Base-by-base conservation (phyloP, 2,329 filamentous ascomycete species). In the Pleoardoris graminearum region DNA sequence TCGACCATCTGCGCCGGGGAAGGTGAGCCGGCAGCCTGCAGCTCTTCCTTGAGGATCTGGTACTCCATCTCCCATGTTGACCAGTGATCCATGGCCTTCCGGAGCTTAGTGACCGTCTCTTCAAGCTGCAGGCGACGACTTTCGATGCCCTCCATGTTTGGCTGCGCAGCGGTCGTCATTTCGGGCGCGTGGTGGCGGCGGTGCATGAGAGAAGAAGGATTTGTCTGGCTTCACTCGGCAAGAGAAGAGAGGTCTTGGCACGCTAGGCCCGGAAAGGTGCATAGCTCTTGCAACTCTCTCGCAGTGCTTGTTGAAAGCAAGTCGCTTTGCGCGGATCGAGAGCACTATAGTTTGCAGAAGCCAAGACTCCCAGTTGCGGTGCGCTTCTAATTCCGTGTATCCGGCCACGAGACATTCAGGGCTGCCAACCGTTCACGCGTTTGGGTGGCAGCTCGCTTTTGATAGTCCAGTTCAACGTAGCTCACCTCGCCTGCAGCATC, bases 21-120 rank as follows among this genome's bases (percentile, higher is more conserved):
- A 6, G 69, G 61, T 29, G 61, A 57, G n/a, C 54, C 46, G 43
- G 60, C 67, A 43, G 43, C 78, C 47, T 84, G 75, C 25, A 97
- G 82, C 65, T 95, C 90, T 70, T 95, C 90, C 69, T 89, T 91
- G 56, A 97, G 80, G 21, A 87, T 85, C 69, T 96, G 90, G 73
- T 97, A 97, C 71, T 97, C 93, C 42, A 89, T 85, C 70, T 96
- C 92, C 84, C 90, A 95, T 49, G 86, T 87, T 59, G 90, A 88
- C 93, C 93, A 99, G 76, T 96, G 88, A 57, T 86, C 85, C 48
- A 97, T 80, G 6, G 89, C 86, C 65, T 88, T 85, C 50, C 84
- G 84, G 17, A 97, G 82, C 69, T 90, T 85, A 44, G 80, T 76
- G 41, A 96, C 82, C 59, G 87, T 91, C 32, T 85, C 82, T 72